Percentiles rank a stretch among this genome's conserved stretches.
phyloP scores from a whole-genome alignment of 2,329 filamentous ascomycete genomes.

The Botryotinia calthae region DNA sequence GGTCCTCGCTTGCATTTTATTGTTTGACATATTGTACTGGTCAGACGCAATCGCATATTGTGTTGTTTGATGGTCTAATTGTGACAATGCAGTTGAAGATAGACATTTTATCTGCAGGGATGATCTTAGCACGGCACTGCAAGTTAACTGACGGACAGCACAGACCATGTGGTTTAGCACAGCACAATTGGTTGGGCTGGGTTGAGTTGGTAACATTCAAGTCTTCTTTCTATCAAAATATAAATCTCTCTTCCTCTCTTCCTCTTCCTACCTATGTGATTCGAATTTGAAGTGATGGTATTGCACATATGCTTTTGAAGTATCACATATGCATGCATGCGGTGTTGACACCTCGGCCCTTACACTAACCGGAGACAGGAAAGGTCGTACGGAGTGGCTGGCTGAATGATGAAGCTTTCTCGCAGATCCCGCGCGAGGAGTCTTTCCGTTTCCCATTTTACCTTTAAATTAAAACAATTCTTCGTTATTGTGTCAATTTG shows the following conservation, averaged over 20 bases:
- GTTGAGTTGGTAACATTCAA: not conserved
- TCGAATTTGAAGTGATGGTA: not conserved
- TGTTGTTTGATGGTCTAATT: slow-evolving; percentile 2
- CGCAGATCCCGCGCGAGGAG: not conserved
- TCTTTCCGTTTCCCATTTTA: not conserved
- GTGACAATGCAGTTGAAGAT: not conserved
- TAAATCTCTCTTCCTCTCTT: not conserved
- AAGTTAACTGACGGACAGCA: not conserved
- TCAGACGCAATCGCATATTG: not conserved
- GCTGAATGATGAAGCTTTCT: not conserved
- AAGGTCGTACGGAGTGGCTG: not conserved
- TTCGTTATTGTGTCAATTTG: not conserved
- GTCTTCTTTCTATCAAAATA: not conserved
- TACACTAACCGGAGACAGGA: not conserved
- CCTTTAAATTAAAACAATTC: not conserved
- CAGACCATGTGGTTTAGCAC: not conserved
- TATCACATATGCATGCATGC: not conserved
- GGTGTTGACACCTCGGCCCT: not conserved
- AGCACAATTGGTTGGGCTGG: not conserved
- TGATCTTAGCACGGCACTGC: not conserved
- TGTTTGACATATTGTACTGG: not conserved
- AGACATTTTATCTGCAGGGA: not conserved
- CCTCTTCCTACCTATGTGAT: not conserved
- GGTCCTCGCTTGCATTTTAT: not conserved
- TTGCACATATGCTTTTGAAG: not conserved